phyloP scores from a whole-genome alignment of 768 basidiomycete genomes.

The Pholiota molesta region DNA sequence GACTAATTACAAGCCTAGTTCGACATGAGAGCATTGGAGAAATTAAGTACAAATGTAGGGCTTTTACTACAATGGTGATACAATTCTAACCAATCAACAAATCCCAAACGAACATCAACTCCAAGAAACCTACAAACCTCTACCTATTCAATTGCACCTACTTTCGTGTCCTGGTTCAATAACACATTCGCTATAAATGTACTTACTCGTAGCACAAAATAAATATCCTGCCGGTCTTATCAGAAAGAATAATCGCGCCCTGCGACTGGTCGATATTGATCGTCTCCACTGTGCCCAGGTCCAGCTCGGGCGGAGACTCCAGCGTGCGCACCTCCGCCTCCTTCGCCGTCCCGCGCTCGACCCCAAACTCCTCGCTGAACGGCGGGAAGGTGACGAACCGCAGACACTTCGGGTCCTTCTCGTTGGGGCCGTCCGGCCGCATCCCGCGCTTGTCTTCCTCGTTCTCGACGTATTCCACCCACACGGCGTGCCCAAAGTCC shows the following conservation, averaged over 20 bases:
- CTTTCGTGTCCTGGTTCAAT: background rate
- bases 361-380: conserved; percentile 39
- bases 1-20: too few relatives aligned
- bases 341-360: conserved; percentile 22
- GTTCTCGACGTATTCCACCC: conserved; percentile 60
- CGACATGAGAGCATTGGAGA: background rate
- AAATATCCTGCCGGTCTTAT: conserved; percentile 70
- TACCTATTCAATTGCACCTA: background rate
- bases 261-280: conserved; percentile 81
- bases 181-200: background rate
- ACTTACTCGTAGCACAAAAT: conserved; percentile 66
- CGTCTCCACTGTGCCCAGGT: conserved; percentile 68
- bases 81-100: background rate
- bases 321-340: conserved; percentile 61
- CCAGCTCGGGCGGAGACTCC: conserved; percentile 64
- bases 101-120: background rate
- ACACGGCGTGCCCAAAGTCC: conserved; percentile 87
- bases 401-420: conserved; percentile 51
- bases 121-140: background rate
- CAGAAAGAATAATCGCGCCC: conserved; percentile 70
- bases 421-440: conserved; percentile 24
- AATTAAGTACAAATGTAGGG: background rate
- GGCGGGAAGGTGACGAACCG: conserved; percentile 76
- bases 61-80: background rate
- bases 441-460: conserved; percentile 18